These are phyloP conservation scores for Aspergillus sp. DNA, from an alignment of 2,329 filamentous ascomycete genomes.

Conservation along the genomic window DNA sequence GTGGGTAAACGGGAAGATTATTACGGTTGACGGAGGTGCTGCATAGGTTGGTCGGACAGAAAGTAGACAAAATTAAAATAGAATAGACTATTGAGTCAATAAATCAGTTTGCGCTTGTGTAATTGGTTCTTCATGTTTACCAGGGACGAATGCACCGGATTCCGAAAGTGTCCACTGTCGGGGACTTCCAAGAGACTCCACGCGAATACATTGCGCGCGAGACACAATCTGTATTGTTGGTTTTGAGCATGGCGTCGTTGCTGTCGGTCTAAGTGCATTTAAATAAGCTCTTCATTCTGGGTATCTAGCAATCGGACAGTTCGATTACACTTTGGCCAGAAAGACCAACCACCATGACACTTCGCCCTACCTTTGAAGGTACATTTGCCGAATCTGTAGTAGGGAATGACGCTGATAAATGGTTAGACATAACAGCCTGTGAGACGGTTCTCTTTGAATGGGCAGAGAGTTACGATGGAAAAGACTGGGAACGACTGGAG, in stretches of 20 bases:
- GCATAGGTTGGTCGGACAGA: background rate
- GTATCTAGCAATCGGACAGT: too few relatives aligned
- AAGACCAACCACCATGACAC: background rate
- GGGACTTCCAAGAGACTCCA: too few relatives aligned
- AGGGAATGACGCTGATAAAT: background rate
- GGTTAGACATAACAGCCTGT: background rate
- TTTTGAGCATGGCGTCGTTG: too few relatives aligned
- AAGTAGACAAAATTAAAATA: background rate
- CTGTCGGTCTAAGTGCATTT: background rate
- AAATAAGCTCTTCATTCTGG: background rate
- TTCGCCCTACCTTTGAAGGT: conserved; percentile 24
- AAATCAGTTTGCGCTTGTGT: background rate
- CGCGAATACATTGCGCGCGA: too few relatives aligned
- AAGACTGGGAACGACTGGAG: conserved; percentile 6
- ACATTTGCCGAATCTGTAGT: background rate
- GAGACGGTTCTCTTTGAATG: conserved; percentile 5
- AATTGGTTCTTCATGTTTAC: too few relatives aligned
- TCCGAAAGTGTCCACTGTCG: background rate
- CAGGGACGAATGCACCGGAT: background rate
- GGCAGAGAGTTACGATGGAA: conserved; percentile 9
- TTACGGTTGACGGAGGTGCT: background rate
- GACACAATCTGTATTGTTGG: too few relatives aligned
- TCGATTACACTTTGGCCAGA: background rate
- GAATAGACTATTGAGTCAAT: background rate
- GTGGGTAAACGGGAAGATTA: conserved; percentile 12